Conservation (phyloP, 805 yeast genomes). For the Candida adriatica region DNA sequence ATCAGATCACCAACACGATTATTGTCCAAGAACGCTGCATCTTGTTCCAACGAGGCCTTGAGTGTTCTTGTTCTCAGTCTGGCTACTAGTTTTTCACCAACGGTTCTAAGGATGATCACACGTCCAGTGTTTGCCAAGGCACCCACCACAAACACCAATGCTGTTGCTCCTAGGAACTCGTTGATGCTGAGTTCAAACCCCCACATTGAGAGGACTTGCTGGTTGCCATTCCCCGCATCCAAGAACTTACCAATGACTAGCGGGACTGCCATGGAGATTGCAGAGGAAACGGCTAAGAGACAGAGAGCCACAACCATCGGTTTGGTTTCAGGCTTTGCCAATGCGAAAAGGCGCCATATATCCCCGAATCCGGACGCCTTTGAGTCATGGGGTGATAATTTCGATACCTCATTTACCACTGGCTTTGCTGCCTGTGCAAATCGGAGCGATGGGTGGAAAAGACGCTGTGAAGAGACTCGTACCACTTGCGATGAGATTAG, state of each 20-base stretch:
- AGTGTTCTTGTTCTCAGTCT: slow-evolving; percentile 72
- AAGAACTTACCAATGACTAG: slow-evolving; percentile 78
- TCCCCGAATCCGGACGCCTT: slow-evolving; percentile 29
- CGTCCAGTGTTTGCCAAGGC: slow-evolving; percentile 78
- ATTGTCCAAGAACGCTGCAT: slow-evolving; percentile 81
- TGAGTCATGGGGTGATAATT: slow-evolving; percentile 27
- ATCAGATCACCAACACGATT: slow-evolving; percentile 90
- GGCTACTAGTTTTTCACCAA: slow-evolving; percentile 86
- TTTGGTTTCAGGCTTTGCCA: slow-evolving; percentile 52
- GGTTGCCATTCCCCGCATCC: slow-evolving; percentile 37
- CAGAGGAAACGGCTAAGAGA: slow-evolving; percentile 62
- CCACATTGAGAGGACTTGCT: slow-evolving; percentile 27
- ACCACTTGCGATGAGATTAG: not conserved
- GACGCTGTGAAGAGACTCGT: not conserved
- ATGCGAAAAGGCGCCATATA: slow-evolving; percentile 38
- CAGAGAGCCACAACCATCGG: slow-evolving; percentile 55
- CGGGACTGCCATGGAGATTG: slow-evolving; percentile 78
- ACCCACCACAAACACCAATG: slow-evolving; percentile 61
- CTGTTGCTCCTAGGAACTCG: slow-evolving; percentile 59
- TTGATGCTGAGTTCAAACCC: slow-evolving; percentile 50
- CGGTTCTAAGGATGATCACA: slow-evolving; percentile 62
- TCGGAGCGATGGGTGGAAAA: not conserved
- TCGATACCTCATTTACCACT: slow-evolving; percentile 1
- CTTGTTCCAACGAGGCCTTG: slow-evolving; percentile 73
- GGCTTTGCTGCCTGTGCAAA: not conserved